Evolutionary conservation across 2,329 filamentous ascomycete genomes (phyloP), one percentile per base, ranked within the genome.

Genomic region (Talaromyces pinophilus): DNA sequence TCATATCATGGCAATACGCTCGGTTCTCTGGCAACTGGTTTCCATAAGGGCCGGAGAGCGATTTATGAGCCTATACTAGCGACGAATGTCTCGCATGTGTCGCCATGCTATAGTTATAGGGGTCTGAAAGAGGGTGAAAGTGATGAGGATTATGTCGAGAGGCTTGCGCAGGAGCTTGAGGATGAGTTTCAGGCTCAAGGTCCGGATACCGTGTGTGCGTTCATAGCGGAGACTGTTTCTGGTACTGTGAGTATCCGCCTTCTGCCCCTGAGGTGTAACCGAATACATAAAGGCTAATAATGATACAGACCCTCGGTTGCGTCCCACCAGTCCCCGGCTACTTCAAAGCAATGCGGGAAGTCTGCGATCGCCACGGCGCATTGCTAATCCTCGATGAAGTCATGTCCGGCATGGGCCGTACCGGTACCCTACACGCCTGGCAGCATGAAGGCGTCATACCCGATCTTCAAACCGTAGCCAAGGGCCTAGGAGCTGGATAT

Each of bases 381-480:
- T 82, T 93, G 0, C 79, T 93, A 8, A 88, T 93, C 33, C 79
- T 94, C 0, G 92, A 95, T 72, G 92, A 94, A 73, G 83, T 92
- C 52, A 92, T 93, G 89, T 84, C 82, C 69, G 86, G 87, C 2
- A 94, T 0, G 92, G 5, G 81, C 84, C 2, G 78, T 88, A 6
- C 85, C 85, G 86, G 86, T 0, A 84, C 82, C 0, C 73, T 86
- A 4, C 85, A 88, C 70, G 86, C 84, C 6, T 88, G 85, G 85
- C 81, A 88, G 68, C 81, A 86, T 57, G 83, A 87, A 65, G 81
- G 75, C 17, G 80, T 88, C 2, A 79, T 82, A 0, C 87, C 87
- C 0, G 86, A 88, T 70, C 82, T 89, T 25, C 82, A 86, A 71
- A 83, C 86, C 2, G 81, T 88, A 28, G 86, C 85, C 2, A 88